These are phyloP conservation scores for Annulohypoxylon stygium DNA, from an alignment of 495 filamentous ascomycete genomes.

Conservation along the genomic window DNA sequence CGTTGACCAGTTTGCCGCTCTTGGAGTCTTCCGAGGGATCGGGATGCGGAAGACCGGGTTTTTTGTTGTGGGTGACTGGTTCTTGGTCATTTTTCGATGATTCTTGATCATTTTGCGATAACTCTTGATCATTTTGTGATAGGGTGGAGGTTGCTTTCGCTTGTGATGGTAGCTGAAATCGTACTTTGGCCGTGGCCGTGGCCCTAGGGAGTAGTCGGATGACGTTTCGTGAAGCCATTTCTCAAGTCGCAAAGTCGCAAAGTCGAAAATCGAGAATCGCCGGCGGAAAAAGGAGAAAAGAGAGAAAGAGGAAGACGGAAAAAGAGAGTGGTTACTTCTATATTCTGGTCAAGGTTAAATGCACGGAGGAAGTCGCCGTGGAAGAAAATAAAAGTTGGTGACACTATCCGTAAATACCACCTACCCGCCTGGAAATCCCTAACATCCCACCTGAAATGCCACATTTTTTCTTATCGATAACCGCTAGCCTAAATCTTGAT, in stretches of 20 bases:
- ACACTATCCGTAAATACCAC: slow-evolving; percentile 1
- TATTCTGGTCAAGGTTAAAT: slow-evolving; percentile 5
- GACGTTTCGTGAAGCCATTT: slow-evolving; percentile 45
- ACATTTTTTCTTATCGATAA: slow-evolving; percentile 14
- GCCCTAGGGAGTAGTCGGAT: slow-evolving; percentile 26
- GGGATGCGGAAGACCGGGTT: slow-evolving; percentile 69
- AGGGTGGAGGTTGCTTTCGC: slow-evolving; percentile 40
- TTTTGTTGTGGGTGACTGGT: slow-evolving; percentile 59
- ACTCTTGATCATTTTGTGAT: slow-evolving; percentile 37
- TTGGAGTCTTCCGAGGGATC: slow-evolving; percentile 84
- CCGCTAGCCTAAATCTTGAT: background rate
- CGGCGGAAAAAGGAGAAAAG: background rate
- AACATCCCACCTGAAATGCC: slow-evolving; percentile 15
- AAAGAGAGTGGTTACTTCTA: background rate
- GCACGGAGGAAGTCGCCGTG: background rate
- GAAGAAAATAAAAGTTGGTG: slow-evolving; percentile 9
- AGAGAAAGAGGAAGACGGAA: background rate
- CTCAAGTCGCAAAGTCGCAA: slow-evolving; percentile 9
- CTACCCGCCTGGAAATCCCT: background rate
- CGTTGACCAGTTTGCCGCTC: slow-evolving; percentile 77
- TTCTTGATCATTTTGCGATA: slow-evolving; percentile 36
- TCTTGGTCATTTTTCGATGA: background rate
- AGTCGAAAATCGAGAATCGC: background rate
- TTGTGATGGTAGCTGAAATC: slow-evolving; percentile 37
- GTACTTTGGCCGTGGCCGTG: slow-evolving; percentile 10